Conservation (phyloP, 106 monocot genomes). For the Cymbidium sinense region DNA sequence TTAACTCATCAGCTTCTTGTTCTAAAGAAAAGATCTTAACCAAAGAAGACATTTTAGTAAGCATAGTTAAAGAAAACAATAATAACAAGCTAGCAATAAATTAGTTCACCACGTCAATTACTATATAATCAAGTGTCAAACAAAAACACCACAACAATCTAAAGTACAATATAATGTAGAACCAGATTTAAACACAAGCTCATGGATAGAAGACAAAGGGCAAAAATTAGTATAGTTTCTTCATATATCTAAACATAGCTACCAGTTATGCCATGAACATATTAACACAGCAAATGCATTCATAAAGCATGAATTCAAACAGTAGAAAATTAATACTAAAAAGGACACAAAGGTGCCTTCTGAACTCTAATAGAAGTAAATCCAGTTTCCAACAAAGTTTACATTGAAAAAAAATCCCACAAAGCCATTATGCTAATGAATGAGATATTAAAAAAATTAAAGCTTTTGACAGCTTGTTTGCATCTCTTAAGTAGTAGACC, state of each 20-base stretch:
- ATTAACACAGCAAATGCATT: background rate
- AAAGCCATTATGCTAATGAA: background rate
- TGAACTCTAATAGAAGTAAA: background rate
- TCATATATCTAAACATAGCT: background rate
- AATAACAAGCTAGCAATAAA: conserved; percentile 6
- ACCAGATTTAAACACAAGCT: background rate
- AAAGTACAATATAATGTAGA: background rate
- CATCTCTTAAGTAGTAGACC: background rate
- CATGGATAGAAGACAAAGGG: background rate
- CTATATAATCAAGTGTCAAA: background rate
- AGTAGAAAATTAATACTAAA: background rate
- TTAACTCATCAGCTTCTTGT: conserved; percentile 63
- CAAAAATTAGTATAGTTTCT: background rate
- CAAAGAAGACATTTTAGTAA: background rate
- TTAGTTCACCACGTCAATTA: background rate
- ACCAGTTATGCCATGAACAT: background rate
- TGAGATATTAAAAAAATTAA: background rate
- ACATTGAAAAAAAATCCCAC: background rate
- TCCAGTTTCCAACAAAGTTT: background rate
- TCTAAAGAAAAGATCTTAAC: conserved; percentile 75
- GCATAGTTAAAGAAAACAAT: background rate
- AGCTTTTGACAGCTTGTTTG: background rate
- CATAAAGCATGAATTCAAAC: background rate
- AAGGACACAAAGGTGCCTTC: background rate
- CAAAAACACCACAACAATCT: background rate